phyloP scores from a whole-genome alignment of 352 stramenopile species.

The Globisporangium heterothallicum region DNA sequence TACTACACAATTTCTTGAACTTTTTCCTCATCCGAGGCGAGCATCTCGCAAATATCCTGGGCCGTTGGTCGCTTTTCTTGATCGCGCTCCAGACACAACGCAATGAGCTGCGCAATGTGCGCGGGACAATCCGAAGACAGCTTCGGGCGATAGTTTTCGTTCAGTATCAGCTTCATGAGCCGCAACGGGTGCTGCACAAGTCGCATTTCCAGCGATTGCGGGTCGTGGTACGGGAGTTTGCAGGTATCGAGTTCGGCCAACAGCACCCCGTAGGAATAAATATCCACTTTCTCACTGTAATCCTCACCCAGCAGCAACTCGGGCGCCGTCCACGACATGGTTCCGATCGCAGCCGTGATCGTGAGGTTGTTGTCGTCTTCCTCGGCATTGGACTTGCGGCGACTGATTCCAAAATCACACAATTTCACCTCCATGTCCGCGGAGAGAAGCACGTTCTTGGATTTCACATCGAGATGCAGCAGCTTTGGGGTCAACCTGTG shows the following conservation, averaged over 20 bases:
- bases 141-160: constrained; percentile 50
- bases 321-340: constrained; percentile 60
- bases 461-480: constrained; percentile 14
- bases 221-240: constrained; percentile 59
- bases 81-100: constrained; percentile 45
- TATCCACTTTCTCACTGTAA: constrained; percentile 72
- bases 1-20: constrained; percentile 7
- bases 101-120: constrained; percentile 52
- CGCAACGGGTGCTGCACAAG: constrained; percentile 48
- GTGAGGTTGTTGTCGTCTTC: constrained; percentile 48
- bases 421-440: constrained; percentile 42
- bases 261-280: constrained; percentile 77
- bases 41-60: constrained; percentile 36
- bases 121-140: constrained; percentile 49
- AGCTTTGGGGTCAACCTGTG: constrained; percentile 27
- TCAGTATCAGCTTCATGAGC: constrained; percentile 52
- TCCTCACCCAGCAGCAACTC: constrained; percentile 57
- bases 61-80: constrained; percentile 42
- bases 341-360: constrained; percentile 40
- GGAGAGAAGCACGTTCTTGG: constrained; percentile 11
- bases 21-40: constrained; percentile 9
- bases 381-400: constrained; percentile 31
- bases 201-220: constrained; percentile 27
- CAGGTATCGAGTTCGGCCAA: constrained; percentile 72
- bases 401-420: constrained; percentile 64